Conservation (phyloP, 768 basidiomycete genomes). For the Mycena belliarum region DNA sequence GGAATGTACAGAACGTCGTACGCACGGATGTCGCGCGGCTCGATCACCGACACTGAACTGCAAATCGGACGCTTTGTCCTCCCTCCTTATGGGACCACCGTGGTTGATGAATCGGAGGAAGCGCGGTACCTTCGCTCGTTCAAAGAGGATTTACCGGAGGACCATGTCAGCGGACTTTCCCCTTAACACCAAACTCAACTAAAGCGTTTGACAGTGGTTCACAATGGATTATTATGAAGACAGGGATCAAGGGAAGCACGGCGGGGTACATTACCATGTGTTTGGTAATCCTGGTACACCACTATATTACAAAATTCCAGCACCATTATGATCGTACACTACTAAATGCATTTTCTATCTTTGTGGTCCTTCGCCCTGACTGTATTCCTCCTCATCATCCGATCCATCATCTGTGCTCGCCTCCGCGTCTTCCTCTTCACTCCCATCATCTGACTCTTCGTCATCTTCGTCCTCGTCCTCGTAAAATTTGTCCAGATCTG, state of each 20-base stretch:
- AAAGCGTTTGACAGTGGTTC: constrained; percentile 60
- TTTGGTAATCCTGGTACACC: constrained; percentile 69
- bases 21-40: constrained; percentile 77
- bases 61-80: constrained; percentile 86
- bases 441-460: constrained; percentile 28
- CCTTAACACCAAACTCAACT: background rate
- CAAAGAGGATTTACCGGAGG: constrained; percentile 65
- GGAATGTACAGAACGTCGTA: constrained; percentile 80
- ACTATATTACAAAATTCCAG: constrained; percentile 54
- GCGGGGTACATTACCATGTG: constrained; percentile 76
- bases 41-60: constrained; percentile 78
- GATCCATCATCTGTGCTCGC: constrained; percentile 27
- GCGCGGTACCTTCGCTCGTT: constrained; percentile 67
- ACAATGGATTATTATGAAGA: constrained; percentile 65
- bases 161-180: constrained; percentile 52
- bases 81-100: constrained; percentile 54
- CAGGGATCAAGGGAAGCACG: constrained; percentile 23
- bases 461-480: constrained; percentile 43
- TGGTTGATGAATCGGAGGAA: constrained; percentile 57
- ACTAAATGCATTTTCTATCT: constrained; percentile 13
- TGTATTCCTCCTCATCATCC: constrained; percentile 34
- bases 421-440: constrained; percentile 21
- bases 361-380: constrained; percentile 25
- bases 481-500: constrained; percentile 79
- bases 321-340: constrained; percentile 31